Percentiles rank a stretch among this genome's conserved stretches.
These are phyloP conservation scores for Aleurites moluccanus DNA, from an alignment of 441 rosid genomes.

Conservation along the genomic window DNA sequence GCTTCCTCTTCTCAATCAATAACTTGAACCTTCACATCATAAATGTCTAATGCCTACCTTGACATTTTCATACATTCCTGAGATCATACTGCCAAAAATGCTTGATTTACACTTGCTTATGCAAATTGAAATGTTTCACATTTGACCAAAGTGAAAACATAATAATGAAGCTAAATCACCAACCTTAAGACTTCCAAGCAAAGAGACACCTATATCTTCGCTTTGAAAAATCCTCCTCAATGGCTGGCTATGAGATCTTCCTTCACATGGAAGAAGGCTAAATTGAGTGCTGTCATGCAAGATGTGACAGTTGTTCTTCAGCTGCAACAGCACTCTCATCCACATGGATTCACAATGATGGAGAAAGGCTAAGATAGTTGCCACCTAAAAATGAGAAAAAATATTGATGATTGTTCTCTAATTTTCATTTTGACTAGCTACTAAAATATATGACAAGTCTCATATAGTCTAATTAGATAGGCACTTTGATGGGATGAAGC, in stretches of 20 bases:
- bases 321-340: conserved; percentile 35
- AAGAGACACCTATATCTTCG: conserved; percentile 50
- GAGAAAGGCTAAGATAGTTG: conserved; percentile 65
- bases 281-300: conserved; percentile 19
- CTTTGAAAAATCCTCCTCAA: conserved; percentile 53
- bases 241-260: conserved; percentile 37
- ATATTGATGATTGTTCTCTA: conserved; percentile 13
- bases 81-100: neutral
- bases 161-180: conserved; percentile 22
- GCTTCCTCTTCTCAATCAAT: too few species aligned
- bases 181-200: conserved; percentile 83
- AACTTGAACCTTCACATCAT: neutral
- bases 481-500: conserved; percentile 7
- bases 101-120: neutral
- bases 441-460: neutral
- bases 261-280: conserved; percentile 31
- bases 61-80: neutral
- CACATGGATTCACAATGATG: conserved; percentile 52
- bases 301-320: conserved; percentile 25
- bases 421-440: neutral
- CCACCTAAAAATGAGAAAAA: conserved; percentile 50
- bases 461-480: neutral
- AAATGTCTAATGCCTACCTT: neutral
- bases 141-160: conserved; percentile 5
- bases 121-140: conserved; percentile 4